Base-by-base conservation (phyloP, 495 filamentous ascomycete species). In the Peziza echinospora region DNA sequence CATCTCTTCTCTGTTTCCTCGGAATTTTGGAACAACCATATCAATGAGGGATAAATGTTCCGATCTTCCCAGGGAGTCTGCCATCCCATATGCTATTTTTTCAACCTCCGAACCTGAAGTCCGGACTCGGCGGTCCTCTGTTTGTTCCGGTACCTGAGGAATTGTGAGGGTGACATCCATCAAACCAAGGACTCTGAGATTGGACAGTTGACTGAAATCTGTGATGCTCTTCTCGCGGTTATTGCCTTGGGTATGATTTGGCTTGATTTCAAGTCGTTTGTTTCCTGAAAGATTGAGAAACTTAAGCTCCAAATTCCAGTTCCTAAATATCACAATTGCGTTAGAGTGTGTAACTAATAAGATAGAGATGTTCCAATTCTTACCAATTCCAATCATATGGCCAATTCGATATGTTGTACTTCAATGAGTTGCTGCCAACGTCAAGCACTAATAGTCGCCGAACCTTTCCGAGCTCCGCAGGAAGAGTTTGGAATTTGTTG, bases 311-410 rank as follows among this genome's bases (percentile, higher is more conserved):
- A 79, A 78, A 51, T 96, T 99, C 71, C 86, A 84, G 60, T 94
- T 96, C 56, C 56, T 59, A 11, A 16, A 21, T 16, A 37, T 37
- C 4, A 37, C n/a, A n/a, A n/a, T n/a, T n/a, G n/a, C n/a, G n/a
- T n/a, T n/a, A n/a, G n/a, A n/a, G n/a, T n/a, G n/a, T n/a, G n/a
- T n/a, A 34, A 34, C 16, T 8, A 34, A 8, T 16, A 9, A 34
- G 28, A 34, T 13, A 51, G 47, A 21, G 46, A 30, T 21, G 40
- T 39, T n/a, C 16, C n/a, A 8, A 39, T 19, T 41, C 52, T 51
- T 30, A 59, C 89, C 89, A 99, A 55, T 99, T 99, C 89, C 89
- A 99, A 59, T 99, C 89, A 56, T 99, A 99, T 0, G 91, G 89
- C 72, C 91, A 93, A 57, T 99, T 99, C 22, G 85, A 89, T 26